Evolutionary conservation across 345 rosid genomes (phyloP), one percentile per base, ranked within the genome.

Genomic region (Lepidium sativum): DNA sequence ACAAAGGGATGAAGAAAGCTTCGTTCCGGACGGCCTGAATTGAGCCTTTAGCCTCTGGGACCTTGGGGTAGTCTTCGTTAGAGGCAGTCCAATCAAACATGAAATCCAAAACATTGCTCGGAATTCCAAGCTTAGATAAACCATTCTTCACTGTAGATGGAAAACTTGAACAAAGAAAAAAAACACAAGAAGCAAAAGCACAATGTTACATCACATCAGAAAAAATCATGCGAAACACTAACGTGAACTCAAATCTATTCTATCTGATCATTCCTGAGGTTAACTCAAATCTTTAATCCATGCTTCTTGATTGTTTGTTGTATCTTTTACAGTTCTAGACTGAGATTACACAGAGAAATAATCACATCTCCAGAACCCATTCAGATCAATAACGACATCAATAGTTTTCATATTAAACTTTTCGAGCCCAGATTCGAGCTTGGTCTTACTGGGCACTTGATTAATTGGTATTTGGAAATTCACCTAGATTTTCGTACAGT

Each of bases 1-100:
- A 86, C 58, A 92, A 71, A 68, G 98, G 96, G 38, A 92, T 78
- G 76, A 92, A 92, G 80, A 92, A 92, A 54, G 98, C 86, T 77
- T 87, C 96, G 44, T 79, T 87, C 1, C 87, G 80, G n/a, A 92
- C 66, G 35, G 97, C 88, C 16, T 70, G 75, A 34, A 86, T 42
- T 2, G 81, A 41, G 8, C 97, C 98, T 75, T 86, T 89, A 0
- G 92, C 97, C 76, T 82, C 92, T 3, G 98, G 98, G 71, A 92
- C 60, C 76, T 86, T 85, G 5, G 70, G 84, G 72, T 80, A 77
- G 58, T 75, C 89, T 63, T 78, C 69, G 25, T 52, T 63, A 11
- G 64, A 70, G 42, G 67, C 88, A 51, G 76, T 35, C 86, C 86
- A 78, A 47, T 82, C 81, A 65, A 89, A 86, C 35, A 92, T 34